Conservation (phyloP, 2,329 filamentous ascomycete genomes). For the Thielaviopsis musarum region DNA sequence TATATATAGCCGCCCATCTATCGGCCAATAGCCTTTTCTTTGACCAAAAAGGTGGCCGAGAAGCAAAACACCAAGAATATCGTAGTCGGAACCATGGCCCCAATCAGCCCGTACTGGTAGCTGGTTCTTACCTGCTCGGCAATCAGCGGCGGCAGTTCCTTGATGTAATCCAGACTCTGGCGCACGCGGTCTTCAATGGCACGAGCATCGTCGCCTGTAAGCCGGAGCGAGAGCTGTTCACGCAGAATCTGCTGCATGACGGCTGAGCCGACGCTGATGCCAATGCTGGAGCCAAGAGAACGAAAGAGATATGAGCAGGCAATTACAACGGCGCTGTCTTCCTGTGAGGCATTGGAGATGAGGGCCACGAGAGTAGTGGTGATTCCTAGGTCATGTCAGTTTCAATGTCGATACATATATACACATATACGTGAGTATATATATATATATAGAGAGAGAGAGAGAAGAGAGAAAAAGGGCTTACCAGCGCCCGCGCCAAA, state of each 20-base stretch:
- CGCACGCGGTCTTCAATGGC: background rate
- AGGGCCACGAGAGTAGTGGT: slow-evolving; percentile 57
- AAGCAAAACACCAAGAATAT: background rate
- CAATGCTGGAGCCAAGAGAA: slow-evolving; percentile 46
- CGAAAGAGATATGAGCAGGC: slow-evolving; percentile 72
- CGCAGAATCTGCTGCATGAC: background rate
- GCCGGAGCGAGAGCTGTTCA: background rate
- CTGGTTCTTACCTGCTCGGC: background rate
- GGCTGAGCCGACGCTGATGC: background rate
- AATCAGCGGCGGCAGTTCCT: background rate
- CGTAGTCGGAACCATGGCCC: background rate
- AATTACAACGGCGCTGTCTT: slow-evolving; percentile 58
- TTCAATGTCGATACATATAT: background rate
- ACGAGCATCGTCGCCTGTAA: background rate
- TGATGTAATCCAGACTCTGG: background rate
- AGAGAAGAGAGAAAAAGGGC: background rate
- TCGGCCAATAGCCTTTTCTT: background rate
- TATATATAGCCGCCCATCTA: background rate
- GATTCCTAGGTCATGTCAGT: slow-evolving; percentile 29
- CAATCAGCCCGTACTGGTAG: background rate
- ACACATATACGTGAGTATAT: too few relatives aligned
- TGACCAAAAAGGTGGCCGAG: background rate
- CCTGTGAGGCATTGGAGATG: slow-evolving; percentile 48
- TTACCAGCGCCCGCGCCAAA: background rate
- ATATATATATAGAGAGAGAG: too few relatives aligned